Evolutionary conservation across 192 early-diverging fungal genomes (phyloP), one percentile per base, ranked within the genome.

Genomic region (Phycomyces blakesleeanus): DNA sequence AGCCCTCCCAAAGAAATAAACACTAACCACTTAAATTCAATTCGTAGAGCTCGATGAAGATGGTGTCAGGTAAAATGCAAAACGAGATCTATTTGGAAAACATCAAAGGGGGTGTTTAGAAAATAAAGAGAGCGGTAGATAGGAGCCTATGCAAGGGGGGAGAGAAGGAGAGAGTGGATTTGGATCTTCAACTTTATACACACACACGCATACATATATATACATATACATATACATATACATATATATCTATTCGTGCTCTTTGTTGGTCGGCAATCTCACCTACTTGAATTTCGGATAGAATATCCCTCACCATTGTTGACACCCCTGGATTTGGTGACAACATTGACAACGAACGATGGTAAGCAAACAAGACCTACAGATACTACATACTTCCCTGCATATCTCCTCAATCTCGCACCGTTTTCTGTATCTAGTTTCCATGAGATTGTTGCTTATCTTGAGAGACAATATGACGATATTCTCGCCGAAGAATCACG

Each of bases 281-380:
- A 53, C 18, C 5, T 38, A 38, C 18, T 14, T 47, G n/a, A n/a
- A n/a, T 47, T 47, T 11, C 11, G 44, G 11, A 2, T 47, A 47
- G 74, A 77, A 91, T 99, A 47, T 87, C 93, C 44, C 86, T 99
- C 54, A 98, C 95, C 20, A 89, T 99, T 66, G 90, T 99, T 39
- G 97, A 99, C 76, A 98, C 97, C 44, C 96, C 97, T 37, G 97
- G 97, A 15, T 99, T 98, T 76, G 97, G 96, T 55, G 93, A 98
- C 73, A 91, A 93, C 64, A 89, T 97, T 62, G 95, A 99, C 76
- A 92, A 96, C 71, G 94, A 96, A 75, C 77, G 81, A 44, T 90
- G 91, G 92, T 94, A 84, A 64, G 80, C 55, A 25, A 53, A n/a
- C 44, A 21, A 54, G 14, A 20, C 27, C 37, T 57, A 10, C 27